phyloP scores from a whole-genome alignment of 805 yeast species.

The Suhomyces sp. region DNA sequence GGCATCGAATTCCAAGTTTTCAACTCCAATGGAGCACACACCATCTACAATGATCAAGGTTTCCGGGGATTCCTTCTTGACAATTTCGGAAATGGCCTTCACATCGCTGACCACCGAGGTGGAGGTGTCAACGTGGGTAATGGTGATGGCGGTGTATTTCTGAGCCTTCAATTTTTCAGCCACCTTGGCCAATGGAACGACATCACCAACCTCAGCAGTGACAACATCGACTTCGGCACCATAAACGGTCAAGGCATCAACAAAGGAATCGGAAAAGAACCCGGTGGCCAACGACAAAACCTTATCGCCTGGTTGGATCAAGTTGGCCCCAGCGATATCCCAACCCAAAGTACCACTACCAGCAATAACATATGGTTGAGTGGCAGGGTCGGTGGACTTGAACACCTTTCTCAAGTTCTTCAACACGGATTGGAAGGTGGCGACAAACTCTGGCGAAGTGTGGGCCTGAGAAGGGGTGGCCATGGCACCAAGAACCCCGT shows the following conservation, averaged over 20 bases:
- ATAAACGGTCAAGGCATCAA: conserved; percentile 68
- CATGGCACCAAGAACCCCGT: conserved; percentile 75
- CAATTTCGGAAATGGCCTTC: conserved; percentile 57
- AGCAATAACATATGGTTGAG: conserved; percentile 79
- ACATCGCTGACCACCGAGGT: conserved; percentile 88
- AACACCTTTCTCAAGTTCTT: conserved; percentile 70
- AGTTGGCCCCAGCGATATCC: conserved; percentile 84
- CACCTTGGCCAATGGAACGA: conserved; percentile 56
- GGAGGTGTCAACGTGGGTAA: conserved; percentile 96
- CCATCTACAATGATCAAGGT: conserved; percentile 88
- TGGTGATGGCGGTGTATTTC: conserved; percentile 67
- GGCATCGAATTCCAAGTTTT: conserved; percentile 75
- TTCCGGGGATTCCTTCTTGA: conserved; percentile 68
- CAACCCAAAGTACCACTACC: conserved; percentile 97
- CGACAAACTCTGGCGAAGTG: conserved; percentile 79
- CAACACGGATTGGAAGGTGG: conserved; percentile 68
- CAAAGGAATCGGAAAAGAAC: conserved; percentile 81
- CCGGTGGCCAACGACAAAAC: conserved; percentile 88
- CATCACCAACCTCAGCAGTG: conserved; percentile 72
- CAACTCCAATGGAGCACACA: conserved; percentile 92
- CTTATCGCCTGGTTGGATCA: conserved; percentile 61
- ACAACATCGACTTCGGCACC: conserved; percentile 75
- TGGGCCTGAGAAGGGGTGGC: conserved; percentile 85
- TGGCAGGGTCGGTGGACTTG: conserved; percentile 59
- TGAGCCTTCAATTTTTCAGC: conserved; percentile 53